Percentiles rank a stretch among this genome's conserved stretches.
phyloP scores from a whole-genome alignment of 1,284 basidiomycete species.

The Irpex lacteus region DNA sequence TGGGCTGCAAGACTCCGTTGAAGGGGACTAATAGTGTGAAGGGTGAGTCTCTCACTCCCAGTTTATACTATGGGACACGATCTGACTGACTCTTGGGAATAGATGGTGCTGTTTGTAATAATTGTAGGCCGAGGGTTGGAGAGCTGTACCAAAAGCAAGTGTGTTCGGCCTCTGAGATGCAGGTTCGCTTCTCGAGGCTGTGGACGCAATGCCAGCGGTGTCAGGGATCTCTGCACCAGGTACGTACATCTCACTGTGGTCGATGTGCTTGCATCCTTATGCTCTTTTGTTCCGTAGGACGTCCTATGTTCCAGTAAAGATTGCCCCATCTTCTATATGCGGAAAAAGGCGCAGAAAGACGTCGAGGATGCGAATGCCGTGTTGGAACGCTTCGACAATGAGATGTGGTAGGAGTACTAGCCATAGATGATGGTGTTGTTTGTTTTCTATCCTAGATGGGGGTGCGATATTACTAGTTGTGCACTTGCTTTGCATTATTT shows the following conservation, averaged over 20 bases:
- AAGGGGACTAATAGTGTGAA: conserved; percentile 66
- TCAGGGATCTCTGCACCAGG: conserved; percentile 94
- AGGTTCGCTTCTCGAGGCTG: conserved; percentile 87
- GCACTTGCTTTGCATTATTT: not conserved
- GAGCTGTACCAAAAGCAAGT: conserved; percentile 93
- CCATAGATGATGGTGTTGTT: not conserved
- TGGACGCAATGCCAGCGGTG: conserved; percentile 98
- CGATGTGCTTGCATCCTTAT: not conserved
- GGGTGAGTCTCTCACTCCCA: conserved; percentile 44
- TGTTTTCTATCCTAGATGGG: not conserved
- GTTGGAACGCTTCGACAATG: conserved; percentile 80
- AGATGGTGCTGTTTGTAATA: conserved; percentile 93
- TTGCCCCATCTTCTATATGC: conserved; percentile 97
- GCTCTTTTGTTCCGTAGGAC: conserved; percentile 50
- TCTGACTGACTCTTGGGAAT: conserved; percentile 10
- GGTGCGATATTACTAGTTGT: not conserved
- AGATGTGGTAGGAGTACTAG: conserved; percentile 48
- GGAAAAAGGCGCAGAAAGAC: conserved; percentile 96
- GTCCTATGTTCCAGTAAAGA: conserved; percentile 96
- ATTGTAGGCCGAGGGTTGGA: conserved; percentile 80
- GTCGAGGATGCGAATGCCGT: conserved; percentile 79
- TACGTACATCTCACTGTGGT: conserved; percentile 28
- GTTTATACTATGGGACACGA: not conserved
- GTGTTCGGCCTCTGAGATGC: conserved; percentile 67
- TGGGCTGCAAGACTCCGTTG: conserved; percentile 90